Base-by-base conservation (phyloP, 2,329 filamentous ascomycete genomes). In the Diaporthe citri region DNA sequence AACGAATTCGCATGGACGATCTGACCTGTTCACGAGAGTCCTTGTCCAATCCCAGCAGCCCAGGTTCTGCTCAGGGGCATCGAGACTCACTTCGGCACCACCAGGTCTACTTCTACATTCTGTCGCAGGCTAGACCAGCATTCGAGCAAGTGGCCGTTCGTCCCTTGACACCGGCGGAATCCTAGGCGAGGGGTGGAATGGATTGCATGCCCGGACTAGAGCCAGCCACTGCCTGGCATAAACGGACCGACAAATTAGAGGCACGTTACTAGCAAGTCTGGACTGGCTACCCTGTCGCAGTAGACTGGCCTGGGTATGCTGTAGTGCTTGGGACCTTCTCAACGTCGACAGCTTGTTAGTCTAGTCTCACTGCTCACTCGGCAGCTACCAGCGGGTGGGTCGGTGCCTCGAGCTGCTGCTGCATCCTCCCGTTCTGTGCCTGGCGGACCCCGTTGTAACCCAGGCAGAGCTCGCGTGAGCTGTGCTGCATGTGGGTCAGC, bases 141-240 rank as follows among this genome's bases (percentile, higher is more conserved):
- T 39, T 64, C n/a, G 25, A 71, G 57, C 39, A 69, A 62, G 56
- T 64, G 36, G 56, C 71, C 55, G 51, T 76, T 56, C 39, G 74
- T 76, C 74, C 74, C 74, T 76, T 76, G 57, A 74, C 55, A 74
- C 64, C 74, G 17, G 34, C 46, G 74, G 46, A 73, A 73, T 73
- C 71, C 46, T 36, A 70, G 57, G 71, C 57, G 28, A 36, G 64
- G 52, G 46, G 31, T 55, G 74, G 74, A 76, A 74, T 74, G 74
- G 57, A 51, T 74, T 74, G 75, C 72, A 72, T 69, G 43, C 56
- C 41, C 60, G 66, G 72, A 60, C 67, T 55, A 67, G 34, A 48
- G 60, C 73, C 69, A 70, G 69, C 69, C 75, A 75, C 69, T 62
- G 72, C 72, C 72, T 71, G 71, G 72, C 39, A 73, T 56, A 46